Evolutionary conservation across 768 basidiomycete genomes (phyloP), one percentile per base, ranked within the genome.

Genomic region (Naganishia randhawae): DNA sequence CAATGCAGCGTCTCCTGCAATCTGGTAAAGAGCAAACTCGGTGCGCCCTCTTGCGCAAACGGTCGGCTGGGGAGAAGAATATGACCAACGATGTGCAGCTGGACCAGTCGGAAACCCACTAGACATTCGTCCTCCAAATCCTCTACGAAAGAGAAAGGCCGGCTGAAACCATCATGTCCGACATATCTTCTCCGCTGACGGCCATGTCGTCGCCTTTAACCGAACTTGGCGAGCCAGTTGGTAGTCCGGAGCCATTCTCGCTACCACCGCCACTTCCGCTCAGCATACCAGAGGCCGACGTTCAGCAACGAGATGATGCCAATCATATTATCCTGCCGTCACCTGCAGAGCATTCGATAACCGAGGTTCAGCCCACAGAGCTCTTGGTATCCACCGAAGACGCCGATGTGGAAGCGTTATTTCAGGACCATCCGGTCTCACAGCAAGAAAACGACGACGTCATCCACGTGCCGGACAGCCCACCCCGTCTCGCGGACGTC

Each of bases 151-250:
- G 35, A 61, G 37, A 61, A 61, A 61, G 37, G 57, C 45, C 45
- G 45, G 10, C 57, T 35, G 57, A 42, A 25, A 61, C 25, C 54
- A 35, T n/a, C 57, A 61, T 61, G 57, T 61, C 57, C 37, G 57
- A 61, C 57, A 61, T 39, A 1, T 61, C 57, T 25, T 61, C 57
- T 8, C 57, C 57, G 57, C 33, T 61, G 57, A 61, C 57, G 32
- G 57, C 27, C 3, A 41, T 61, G 57, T 61, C 57, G 39, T 61
- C 57, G n/a, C 57, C 57, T 39, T 33, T 61, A 6, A 41, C 57
- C 7, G 57, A 61, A 29, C 57, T 61, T 39, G 39, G 33, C 39
- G 57, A 61, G 29, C 57, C 57, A 8, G 6, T 39, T n/a, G 39
- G 57, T 25, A 61, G 57, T 29, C 57, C 57, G 7, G 57, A 41